Evolutionary conservation across 306 rosid species (phyloP), one percentile per base, ranked within the genome.

Genomic region (Prunus salicina): DNA sequence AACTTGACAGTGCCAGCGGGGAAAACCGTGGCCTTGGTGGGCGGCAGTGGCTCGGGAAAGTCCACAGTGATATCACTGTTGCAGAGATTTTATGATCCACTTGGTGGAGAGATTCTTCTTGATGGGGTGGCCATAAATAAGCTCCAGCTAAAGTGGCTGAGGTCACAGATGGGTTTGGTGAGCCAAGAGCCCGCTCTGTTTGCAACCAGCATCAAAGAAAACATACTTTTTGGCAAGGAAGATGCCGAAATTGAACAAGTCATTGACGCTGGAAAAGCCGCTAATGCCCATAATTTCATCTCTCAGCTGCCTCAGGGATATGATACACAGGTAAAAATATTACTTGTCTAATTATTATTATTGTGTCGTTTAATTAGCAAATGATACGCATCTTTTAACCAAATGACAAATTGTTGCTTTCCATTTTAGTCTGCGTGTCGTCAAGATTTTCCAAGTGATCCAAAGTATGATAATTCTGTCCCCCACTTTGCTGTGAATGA

Each of bases 141-240:
- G 82, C 60, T 91, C 52, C 96, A 90, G 67, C 87, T 95, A 22
- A 89, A 89, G 75, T 92, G 98, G 98, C 41, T 95, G 25, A 85
- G 98, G 50, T 92, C 96, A 6, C 96, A 92, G 32, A 88, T 95
- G 97, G 98, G 98, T 0, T 72, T 95, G 81, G 97, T 95, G 10
- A 95, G 98, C 74, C 98, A 95, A 69, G 98, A 95, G 73, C 98
- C 98, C 10, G 95, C 91, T 5, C 84, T 95, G 2, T 95, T 95
- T 69, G 98, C 92, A 3, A 92, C 98, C 3, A 84, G 83, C 62
- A 90, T 95, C 72, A 90, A 74, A 32, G 97, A 95, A 81, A 95
- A 95, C 76, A 82, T 95, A 69, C 83, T 95, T 1, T 95, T 95
- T 82, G 98, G 98, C 3, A 92, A 85, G 55, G 98, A 92, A 58